A percentile compares a stretch with the other conserved stretches of the same genome.
Evolutionary conservation across 768 basidiomycete species (phyloP).

Genomic region (Baorangia bicolor): DNA sequence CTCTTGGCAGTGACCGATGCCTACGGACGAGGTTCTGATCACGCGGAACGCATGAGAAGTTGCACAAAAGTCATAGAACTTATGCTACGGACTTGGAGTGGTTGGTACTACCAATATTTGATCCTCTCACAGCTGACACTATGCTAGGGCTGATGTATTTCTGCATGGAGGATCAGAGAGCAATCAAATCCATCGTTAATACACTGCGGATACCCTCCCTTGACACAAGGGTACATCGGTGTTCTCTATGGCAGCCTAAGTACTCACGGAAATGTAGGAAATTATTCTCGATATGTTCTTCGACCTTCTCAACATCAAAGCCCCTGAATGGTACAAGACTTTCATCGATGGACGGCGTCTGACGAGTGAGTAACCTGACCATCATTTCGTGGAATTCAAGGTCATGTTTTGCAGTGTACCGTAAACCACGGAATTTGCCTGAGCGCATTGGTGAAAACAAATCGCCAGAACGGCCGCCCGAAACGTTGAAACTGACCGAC

Average conservation of each 20-base stretch:
- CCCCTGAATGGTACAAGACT: constrained; percentile 89
- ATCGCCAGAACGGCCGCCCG: constrained; percentile 46
- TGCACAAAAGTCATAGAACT: constrained; percentile 76
- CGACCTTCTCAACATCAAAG: constrained; percentile 86
- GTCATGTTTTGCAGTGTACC: constrained; percentile 54
- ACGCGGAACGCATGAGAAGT: constrained; percentile 76
- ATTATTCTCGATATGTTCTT: constrained; percentile 93
- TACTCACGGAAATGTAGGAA: constrained; percentile 57
- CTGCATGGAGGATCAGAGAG: constrained; percentile 85
- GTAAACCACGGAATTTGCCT: constrained; percentile 45
- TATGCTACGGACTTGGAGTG: constrained; percentile 92
- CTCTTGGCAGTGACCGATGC: constrained; percentile 90
- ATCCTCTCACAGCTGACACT: constrained; percentile 7
- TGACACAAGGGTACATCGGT: constrained; percentile 64
- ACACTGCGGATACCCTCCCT: constrained; percentile 87
- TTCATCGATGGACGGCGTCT: constrained; percentile 87
- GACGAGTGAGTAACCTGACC: constrained; percentile 59
- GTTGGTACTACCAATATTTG: constrained; percentile 43
- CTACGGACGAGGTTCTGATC: constrained; percentile 78
- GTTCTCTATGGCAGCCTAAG: neutral
- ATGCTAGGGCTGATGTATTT: constrained; percentile 83
- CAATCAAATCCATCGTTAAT: constrained; percentile 81
- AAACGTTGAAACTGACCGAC: constrained; percentile 79
- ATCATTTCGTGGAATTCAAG: neutral
- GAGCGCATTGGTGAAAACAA: constrained; percentile 35